Base-by-base conservation (phyloP, 257 asterid species). In the Forsythia viridissima region DNA sequence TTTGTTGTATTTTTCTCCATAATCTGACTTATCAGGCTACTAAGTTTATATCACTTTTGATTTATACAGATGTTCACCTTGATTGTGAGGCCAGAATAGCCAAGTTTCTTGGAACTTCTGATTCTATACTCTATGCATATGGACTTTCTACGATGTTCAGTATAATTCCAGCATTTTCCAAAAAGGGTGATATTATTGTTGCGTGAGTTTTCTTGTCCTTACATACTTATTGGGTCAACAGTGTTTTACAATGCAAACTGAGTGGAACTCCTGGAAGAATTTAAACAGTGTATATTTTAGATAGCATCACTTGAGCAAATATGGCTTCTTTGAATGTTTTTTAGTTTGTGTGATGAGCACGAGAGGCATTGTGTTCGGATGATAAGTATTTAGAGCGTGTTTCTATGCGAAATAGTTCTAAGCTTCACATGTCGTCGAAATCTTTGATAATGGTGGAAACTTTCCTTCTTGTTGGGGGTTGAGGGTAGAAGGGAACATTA, bases 101-200 rank as follows among this genome's bases (percentile, higher is more conserved):
- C 3, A 87, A 88, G 82, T 94, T 94, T 87, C 91, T 94, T 48
- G 99, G 99, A 77, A 94, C 99, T 67, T 85, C 93, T 43, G 98
- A 94, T 81, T 90, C 99, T 65, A 92, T 93, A 82, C 96, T 93
- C 71, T 93, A 93, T 81, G 88, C 97, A 37, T 92, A 92, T 82
- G 98, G 99, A 65, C 98, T 94, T 80, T 94, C 99, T 73, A 94
- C 99, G 37, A 91, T 93, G 98, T 94, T 94, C 88, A 94, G 99
- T 87, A 93, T 90, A 82, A 92, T 94, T 83, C 98, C 98, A 86
- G 98, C 98, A 78, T 94, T 94, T 82, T 90, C 94, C 87, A 92
- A 94, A 87, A 94, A 91, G 88, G 99, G 99, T 15, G 99, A 94
- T 73, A 85, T 94, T 41, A 90, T 94, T 74, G 90, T 94, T 65